Evolutionary conservation across 352 stramenopile genomes (phyloP).

Genomic region (Pythium guiyangense): DNA sequence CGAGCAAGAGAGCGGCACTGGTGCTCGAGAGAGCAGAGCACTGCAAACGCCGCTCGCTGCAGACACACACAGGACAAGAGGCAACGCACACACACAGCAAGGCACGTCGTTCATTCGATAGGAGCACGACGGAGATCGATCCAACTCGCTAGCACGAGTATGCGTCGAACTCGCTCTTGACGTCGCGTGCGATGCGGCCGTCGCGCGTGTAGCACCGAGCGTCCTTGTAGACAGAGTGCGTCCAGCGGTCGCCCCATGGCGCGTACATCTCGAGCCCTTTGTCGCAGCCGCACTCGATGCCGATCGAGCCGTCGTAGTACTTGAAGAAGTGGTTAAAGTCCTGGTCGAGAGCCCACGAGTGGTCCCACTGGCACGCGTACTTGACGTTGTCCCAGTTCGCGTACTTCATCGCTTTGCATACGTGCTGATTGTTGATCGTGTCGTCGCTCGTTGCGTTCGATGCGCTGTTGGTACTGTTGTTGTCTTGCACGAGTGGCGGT

Average conservation of each 20-base stretch:
- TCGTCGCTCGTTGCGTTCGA: neutral
- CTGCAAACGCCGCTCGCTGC: no score
- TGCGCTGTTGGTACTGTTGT: neutral
- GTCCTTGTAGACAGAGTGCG: neutral
- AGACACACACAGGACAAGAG: neutral
- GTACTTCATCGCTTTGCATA: neutral
- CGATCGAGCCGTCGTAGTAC: neutral
- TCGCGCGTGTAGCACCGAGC: neutral
- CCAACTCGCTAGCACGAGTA: neutral
- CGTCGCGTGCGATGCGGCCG: neutral
- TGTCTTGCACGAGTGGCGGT: neutral
- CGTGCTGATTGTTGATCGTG: no score
- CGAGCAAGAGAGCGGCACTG: no score
- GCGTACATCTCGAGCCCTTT: neutral
- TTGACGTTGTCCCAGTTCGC: neutral
- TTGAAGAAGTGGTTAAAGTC: neutral
- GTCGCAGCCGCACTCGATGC: neutral
- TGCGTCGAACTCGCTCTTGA: neutral
- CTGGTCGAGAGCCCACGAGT: neutral
- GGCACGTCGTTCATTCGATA: neutral
- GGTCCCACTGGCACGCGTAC: neutral
- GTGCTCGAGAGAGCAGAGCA: no score
- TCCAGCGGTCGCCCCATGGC: neutral
- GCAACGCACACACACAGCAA: neutral
- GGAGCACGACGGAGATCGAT: no score